phyloP scores from a whole-genome alignment of 352 stramenopile genomes.

The Phytophthora ramorum region DNA sequence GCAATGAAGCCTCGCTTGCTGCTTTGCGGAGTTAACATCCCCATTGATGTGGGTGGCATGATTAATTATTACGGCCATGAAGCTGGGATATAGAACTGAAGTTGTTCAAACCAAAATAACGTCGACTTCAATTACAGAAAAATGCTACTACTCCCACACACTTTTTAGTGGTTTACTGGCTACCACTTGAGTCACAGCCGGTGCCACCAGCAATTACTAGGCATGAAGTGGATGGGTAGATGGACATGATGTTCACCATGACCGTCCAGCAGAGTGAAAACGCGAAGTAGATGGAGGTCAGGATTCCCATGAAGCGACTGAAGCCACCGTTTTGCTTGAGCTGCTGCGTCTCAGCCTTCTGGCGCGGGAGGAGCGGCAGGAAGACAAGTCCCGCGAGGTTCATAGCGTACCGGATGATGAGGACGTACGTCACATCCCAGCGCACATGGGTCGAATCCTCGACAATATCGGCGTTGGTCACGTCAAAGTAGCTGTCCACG shows the following conservation, averaged over 20 bases:
- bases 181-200: slow-evolving; percentile 16
- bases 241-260: slow-evolving; percentile 41
- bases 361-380: slow-evolving; percentile 44
- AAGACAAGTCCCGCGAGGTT: slow-evolving; percentile 39
- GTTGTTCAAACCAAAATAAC: neutral
- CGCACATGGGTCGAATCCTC: slow-evolving; percentile 42
- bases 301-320: slow-evolving; percentile 39
- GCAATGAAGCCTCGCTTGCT: slow-evolving; percentile 4
- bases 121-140: neutral
- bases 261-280: slow-evolving; percentile 30
- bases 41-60: neutral
- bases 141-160: slow-evolving; percentile 1
- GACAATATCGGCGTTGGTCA: slow-evolving; percentile 51
- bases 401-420: slow-evolving; percentile 50
- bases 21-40: slow-evolving; percentile 3
- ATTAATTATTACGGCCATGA: too few species aligned
- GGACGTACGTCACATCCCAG: slow-evolving; percentile 49
- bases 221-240: slow-evolving; percentile 35
- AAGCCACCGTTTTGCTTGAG: slow-evolving; percentile 42
- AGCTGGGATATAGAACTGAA: too few species aligned
- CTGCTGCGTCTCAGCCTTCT: slow-evolving; percentile 54
- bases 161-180: neutral
- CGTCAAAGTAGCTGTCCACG: slow-evolving; percentile 43
- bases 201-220: slow-evolving; percentile 23
- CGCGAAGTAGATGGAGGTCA: slow-evolving; percentile 43